These are phyloP conservation scores for Yamadazyma insecticola DNA, from an alignment of 805 yeast genomes.

Conservation along the genomic window DNA sequence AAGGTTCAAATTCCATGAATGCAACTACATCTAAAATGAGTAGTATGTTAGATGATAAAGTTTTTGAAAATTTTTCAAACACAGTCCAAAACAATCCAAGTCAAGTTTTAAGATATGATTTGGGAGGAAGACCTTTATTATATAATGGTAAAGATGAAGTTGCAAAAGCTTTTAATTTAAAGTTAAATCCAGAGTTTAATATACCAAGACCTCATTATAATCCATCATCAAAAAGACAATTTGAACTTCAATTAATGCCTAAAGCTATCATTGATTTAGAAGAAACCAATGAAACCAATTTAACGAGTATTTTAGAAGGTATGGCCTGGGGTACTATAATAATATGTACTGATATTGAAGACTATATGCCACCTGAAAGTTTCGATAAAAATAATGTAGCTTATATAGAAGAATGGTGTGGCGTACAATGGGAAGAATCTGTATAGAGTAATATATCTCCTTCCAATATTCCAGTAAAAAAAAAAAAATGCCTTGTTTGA, in stretches of 20 bases:
- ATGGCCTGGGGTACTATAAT: constrained; percentile 98
- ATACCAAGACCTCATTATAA: constrained; percentile 61
- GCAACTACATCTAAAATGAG: constrained; percentile 22
- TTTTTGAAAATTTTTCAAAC: constrained; percentile 74
- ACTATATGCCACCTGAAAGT: constrained; percentile 44
- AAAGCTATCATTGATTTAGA: constrained; percentile 83
- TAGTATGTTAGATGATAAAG: constrained; percentile 60
- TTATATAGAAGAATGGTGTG: constrained; percentile 74
- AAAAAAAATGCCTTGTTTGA: too few relatives aligned
- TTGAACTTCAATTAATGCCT: constrained; percentile 94
- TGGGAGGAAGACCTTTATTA: constrained; percentile 72
- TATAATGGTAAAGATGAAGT: constrained; percentile 61
- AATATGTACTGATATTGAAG: constrained; percentile 72
- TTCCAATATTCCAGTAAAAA: too few relatives aligned
- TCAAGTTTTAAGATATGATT: constrained; percentile 82
- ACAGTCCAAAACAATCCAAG: constrained; percentile 75
- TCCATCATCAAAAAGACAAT: constrained; percentile 55
- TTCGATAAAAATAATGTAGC: constrained; percentile 68
- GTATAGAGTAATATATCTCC: too few relatives aligned
- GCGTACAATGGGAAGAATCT: constrained; percentile 77
- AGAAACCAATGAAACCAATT: constrained; percentile 21
- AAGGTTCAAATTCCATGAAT: constrained; percentile 8
- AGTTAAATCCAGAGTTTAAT: constrained; percentile 1
- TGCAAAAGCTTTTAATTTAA: constrained; percentile 22
- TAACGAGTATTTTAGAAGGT: constrained; percentile 54